Conservation (phyloP, 129 eudicot species). For the Chrysanthemum makinoi region DNA sequence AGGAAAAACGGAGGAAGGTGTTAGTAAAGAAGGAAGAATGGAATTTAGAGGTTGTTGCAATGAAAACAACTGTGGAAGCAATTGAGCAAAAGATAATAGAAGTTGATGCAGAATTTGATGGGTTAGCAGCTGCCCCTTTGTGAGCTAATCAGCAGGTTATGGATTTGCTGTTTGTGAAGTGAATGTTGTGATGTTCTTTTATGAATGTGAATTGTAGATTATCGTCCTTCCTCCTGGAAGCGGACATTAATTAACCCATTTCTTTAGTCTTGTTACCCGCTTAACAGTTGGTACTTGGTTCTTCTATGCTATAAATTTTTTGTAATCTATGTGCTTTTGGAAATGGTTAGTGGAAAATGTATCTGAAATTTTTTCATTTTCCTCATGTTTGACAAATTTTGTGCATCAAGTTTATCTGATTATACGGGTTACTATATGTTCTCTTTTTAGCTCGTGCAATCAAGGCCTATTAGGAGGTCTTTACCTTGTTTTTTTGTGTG, state of each 20-base stretch:
- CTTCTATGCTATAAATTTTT: neutral
- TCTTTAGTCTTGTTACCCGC: neutral
- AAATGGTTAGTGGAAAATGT: too few species aligned
- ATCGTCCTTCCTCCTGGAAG: neutral
- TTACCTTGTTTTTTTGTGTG: too few species aligned
- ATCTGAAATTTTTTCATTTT: too few species aligned
- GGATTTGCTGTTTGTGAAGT: conserved; percentile 6
- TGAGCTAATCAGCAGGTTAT: neutral
- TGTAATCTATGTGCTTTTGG: too few species aligned
- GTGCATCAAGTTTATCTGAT: too few species aligned
- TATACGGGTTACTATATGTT: too few species aligned
- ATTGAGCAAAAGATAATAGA: conserved; percentile 26
- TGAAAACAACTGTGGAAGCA: conserved; percentile 29
- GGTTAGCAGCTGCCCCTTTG: conserved; percentile 40
- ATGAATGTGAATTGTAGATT: conserved; percentile 17
- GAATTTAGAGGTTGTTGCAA: conserved; percentile 27
- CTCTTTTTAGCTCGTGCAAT: too few species aligned
- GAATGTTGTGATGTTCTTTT: conserved; percentile 4
- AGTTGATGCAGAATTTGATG: conserved; percentile 36
- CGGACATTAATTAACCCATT: neutral
- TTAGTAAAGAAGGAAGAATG: conserved; percentile 30
- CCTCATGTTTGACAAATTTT: too few species aligned
- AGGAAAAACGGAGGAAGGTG: conserved; percentile 35
- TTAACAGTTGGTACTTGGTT: neutral
- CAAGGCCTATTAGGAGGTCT: too few species aligned